These are phyloP conservation scores for Kokia cookei DNA, from an alignment of 441 rosid genomes.

Conservation along the genomic window DNA sequence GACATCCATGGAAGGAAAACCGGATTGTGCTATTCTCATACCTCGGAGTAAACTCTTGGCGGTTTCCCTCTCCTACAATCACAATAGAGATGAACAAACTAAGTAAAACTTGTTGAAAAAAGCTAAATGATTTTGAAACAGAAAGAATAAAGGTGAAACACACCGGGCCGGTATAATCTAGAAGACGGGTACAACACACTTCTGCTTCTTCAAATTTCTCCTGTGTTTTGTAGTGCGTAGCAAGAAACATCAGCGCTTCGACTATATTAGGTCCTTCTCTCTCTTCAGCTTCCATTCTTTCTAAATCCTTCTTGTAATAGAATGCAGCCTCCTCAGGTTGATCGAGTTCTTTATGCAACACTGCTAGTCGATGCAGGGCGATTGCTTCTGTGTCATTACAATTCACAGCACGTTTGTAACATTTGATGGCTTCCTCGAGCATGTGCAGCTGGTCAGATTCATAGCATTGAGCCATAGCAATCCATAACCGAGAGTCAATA, in stretches of 20 bases:
- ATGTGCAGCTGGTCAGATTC: neutral
- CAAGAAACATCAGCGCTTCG: neutral
- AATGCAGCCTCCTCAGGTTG: neutral
- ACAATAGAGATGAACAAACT: neutral
- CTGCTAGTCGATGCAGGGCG: neutral
- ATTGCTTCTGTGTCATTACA: conserved; percentile 1
- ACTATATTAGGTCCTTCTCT: neutral
- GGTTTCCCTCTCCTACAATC: neutral
- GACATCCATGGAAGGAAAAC: neutral
- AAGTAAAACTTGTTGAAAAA: neutral
- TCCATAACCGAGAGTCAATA: neutral
- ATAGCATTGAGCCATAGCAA: neutral
- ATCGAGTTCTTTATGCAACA: neutral
- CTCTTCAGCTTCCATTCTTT: neutral
- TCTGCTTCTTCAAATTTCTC: neutral
- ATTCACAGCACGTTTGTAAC: neutral
- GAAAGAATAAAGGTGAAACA: neutral
- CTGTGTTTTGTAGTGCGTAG: neutral
- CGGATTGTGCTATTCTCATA: neutral
- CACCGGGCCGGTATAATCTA: neutral
- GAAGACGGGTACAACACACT: neutral
- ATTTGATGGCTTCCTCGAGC: neutral
- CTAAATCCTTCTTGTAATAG: neutral
- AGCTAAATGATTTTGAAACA: neutral
- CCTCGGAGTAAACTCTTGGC: neutral